Conservation (phyloP, 306 rosid species). For the Potentilla sterilis region DNA sequence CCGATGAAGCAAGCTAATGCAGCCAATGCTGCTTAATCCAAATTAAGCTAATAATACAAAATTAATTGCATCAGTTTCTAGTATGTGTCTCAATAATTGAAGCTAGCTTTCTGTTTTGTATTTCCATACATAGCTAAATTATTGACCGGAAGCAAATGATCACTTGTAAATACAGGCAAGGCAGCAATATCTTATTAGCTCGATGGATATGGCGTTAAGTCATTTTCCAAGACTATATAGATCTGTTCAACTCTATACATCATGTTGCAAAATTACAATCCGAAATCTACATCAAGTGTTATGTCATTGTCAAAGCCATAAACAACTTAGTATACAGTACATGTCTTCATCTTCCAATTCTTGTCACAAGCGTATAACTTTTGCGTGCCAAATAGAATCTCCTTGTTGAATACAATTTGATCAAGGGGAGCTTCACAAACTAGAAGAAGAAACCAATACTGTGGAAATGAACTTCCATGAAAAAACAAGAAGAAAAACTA, state of each 20-base stretch:
- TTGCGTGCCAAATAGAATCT: neutral
- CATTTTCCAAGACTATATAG: neutral
- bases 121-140: neutral
- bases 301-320: neutral
- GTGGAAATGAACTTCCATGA: no score
- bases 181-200: neutral
- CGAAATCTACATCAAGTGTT: neutral
- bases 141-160: neutral
- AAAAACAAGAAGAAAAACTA: no score
- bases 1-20: neutral
- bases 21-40: neutral
- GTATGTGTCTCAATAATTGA: slow-evolving; percentile 2
- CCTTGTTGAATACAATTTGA: neutral
- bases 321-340: neutral
- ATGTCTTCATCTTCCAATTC: neutral
- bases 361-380: neutral
- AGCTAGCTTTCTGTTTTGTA: neutral
- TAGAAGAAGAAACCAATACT: neutral
- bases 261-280: neutral
- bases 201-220: neutral
- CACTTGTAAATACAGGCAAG: neutral
- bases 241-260: neutral
- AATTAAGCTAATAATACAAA: neutral
- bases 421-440: neutral
- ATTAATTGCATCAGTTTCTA: neutral